Evolutionary conservation across 73 alveolate genomes (phyloP), one percentile per base, ranked within the genome.

Genomic region (Chromera velia): DNA sequence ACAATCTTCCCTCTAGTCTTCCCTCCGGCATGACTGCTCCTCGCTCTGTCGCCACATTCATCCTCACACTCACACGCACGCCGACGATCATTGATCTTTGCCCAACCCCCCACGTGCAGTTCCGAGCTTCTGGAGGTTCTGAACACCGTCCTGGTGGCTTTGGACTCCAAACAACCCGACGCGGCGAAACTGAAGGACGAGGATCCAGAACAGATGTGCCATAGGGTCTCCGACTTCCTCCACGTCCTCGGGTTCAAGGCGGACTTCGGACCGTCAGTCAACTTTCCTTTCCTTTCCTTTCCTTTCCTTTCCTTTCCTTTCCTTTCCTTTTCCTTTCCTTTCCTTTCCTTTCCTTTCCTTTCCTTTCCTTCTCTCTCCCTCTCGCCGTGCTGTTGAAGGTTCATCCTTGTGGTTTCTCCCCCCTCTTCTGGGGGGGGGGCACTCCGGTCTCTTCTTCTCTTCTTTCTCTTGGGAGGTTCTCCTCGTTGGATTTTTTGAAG

Each of bases 211-310:
- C 93, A 91, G 62, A 92, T 94, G 79, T 83, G 86, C 73, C 93
- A 89, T 47, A 86, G 97, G 47, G 89, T 89, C 63, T 77, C 93
- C 80, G 96, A 91, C 55, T 94, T 94, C 89, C 76, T 94, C 80
- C 93, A 91, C 73, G 92, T 90, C 33, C 87, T 94, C 0, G 96
- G 96, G 64, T 94, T 86, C 82, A 95, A 95, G 4, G 70, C 88
- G 40, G 93, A 92, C 63, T 85, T 82, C 82, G 55, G 13, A 7
- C 22, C 4, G 55, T 40, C 22, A 40, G 55, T n/a, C n/a, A n/a
- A n/a, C n/a, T n/a, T n/a, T n/a, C n/a, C n/a, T 10, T 46, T 19
- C n/a, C 19, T 46, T 46, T 46, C 19, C n/a, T 13, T 10, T 46
- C 65, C 9, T 10, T 19, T 13, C 19, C 65, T 46, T 19, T 13